Conservation (phyloP, 192 early-diverging fungal genomes). For the Coemansia brasiliensis region DNA sequence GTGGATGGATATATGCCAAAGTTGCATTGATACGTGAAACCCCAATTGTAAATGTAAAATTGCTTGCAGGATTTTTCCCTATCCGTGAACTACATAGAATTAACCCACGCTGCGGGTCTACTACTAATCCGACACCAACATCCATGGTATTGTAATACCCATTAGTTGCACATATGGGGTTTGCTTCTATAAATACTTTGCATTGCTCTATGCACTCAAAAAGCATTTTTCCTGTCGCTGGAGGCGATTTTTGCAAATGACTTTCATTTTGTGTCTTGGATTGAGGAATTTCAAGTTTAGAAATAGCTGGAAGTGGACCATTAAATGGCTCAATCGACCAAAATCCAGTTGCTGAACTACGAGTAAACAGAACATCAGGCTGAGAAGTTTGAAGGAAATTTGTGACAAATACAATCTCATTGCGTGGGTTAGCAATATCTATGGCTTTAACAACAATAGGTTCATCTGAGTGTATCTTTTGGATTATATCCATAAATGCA, state of each 20-base stretch:
- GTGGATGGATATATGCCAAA: slow-evolving; percentile 78
- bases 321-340: slow-evolving; percentile 25
- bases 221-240: too few species aligned
- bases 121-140: slow-evolving; percentile 63
- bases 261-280: too few species aligned
- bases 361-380: slow-evolving; percentile 19
- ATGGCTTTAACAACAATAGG: slow-evolving; percentile 22
- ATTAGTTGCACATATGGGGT: slow-evolving; percentile 17
- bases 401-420: slow-evolving; percentile 75
- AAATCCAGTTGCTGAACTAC: slow-evolving; percentile 32
- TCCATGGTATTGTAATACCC: slow-evolving; percentile 15
- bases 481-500: slow-evolving; percentile 21
- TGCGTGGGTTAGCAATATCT: slow-evolving; percentile 32
- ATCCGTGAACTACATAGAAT: slow-evolving; percentile 76
- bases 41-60: slow-evolving; percentile 80
- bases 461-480: slow-evolving; percentile 10
- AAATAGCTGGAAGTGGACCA: slow-evolving; percentile 61
- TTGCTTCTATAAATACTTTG: slow-evolving; percentile 14
- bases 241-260: too few species aligned
- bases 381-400: slow-evolving; percentile 10
- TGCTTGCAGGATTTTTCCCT: slow-evolving; percentile 76
- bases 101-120: slow-evolving; percentile 74
- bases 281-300: too few species aligned
- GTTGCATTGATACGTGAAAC: slow-evolving; percentile 75
- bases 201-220: slow-evolving; percentile 6